Evolutionary conservation across 1,284 basidiomycete species (phyloP), one percentile per base, ranked within the genome.

Genomic region (Trichosporon ovoides): DNA sequence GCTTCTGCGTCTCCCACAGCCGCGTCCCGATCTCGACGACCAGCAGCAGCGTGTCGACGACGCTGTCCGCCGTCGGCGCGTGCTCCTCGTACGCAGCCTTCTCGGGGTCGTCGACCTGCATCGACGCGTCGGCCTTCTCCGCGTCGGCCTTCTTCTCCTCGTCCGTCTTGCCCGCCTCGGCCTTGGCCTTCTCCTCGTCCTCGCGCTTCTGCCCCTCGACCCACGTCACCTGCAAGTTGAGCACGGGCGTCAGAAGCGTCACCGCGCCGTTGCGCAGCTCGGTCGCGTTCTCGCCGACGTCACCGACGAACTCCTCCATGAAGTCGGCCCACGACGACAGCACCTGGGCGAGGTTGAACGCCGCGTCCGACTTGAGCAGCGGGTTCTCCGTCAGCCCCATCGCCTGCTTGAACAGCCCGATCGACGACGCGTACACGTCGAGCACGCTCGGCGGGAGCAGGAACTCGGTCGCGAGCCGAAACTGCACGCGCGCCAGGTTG

Each of bases 401-500:
- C 0, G 75, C 71, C 19, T 57, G 53, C 34, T 67, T 58, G 63
- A 73, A 78, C 10, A 72, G 61, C 11, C 64, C 63, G 46, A 77
- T 69, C 3, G 76, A 35, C 19, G 55, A 57, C 11, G 50, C 37
- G 51, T 57, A 64, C 38, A 59, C 40, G 7, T 62, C 58, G 16
- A 72, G 36, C 3, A 65, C 61, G 16, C 53, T 33, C 0, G 76
- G 74, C 0, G 77, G 77, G 18, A 77, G 70, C 50, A 69, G 60
- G 64, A 77, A 77, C 14, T 68, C 62, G 6, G 72, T 69, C 3
- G 69, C 68, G 11, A 78, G 66, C 7, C 71, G 68, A 61, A 69
- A 76, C 18, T 74, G 65, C 0, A 71, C 71, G 48, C 77, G 68
- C n/a, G 75, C 77, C 74, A 73, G 71, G 57, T 79, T 79, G 63